phyloP scores from a whole-genome alignment of 1,284 basidiomycete species.

The Takashimella tepidaria region DNA sequence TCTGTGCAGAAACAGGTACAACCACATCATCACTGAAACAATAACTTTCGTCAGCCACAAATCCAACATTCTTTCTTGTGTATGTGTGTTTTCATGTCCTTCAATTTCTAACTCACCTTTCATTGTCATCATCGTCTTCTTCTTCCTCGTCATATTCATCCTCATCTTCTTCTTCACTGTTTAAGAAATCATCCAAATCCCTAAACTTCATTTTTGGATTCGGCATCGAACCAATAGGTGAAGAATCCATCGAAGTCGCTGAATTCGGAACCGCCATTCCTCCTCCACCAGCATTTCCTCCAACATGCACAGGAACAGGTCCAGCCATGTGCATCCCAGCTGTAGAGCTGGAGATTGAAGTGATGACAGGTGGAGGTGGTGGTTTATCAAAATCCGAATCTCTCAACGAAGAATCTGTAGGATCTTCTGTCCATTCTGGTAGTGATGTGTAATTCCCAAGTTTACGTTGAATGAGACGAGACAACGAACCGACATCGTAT shows the following conservation, averaged over 20 bases:
- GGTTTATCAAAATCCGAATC: conserved; percentile 40
- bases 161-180: conserved; percentile 37
- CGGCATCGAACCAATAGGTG: conserved; percentile 18
- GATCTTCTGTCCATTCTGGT: conserved; percentile 50
- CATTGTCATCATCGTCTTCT: conserved; percentile 32
- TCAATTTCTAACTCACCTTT: conserved; percentile 10
- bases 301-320: conserved; percentile 12
- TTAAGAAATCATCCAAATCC: conserved; percentile 47
- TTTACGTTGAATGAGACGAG: conserved; percentile 30
- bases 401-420: conserved; percentile 48
- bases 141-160: conserved; percentile 37
- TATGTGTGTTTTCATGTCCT: no score
- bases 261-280: background rate
- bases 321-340: conserved; percentile 7
- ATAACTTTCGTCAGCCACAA: no score
- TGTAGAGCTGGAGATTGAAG: background rate
- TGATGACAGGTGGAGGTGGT: background rate
- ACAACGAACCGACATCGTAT: conserved; percentile 40
- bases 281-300: background rate
- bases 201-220: conserved; percentile 33
- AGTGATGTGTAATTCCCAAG: conserved; percentile 37
- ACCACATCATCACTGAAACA: background rate
- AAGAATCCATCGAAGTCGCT: conserved; percentile 14
- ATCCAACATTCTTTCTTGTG: no score
- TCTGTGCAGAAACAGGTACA: no score